A percentile compares a stretch with the other conserved stretches of the same genome.
phyloP scores from a whole-genome alignment of 495 filamentous ascomycete genomes.

The Niebla homalea region DNA sequence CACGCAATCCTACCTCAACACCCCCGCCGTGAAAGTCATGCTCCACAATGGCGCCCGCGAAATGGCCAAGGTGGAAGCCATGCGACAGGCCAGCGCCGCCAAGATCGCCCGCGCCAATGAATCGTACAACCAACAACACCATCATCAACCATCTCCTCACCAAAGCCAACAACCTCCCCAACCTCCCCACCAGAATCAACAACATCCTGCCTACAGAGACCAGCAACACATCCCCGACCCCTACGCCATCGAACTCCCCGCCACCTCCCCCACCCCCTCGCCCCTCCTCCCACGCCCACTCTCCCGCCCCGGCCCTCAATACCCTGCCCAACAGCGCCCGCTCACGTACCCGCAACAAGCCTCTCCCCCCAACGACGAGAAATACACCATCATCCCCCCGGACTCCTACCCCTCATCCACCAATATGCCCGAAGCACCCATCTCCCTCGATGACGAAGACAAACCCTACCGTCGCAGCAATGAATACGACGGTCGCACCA shows the following conservation, averaged over 20 bases:
- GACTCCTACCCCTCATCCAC: constrained; percentile 42
- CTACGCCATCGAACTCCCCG: constrained; percentile 51
- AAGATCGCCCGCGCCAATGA: constrained; percentile 12
- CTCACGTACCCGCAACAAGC: constrained; percentile 16
- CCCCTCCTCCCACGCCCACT: constrained; percentile 21
- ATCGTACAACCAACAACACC: constrained; percentile 8
- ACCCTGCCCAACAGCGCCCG: constrained; percentile 8
- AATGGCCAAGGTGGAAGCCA: constrained; percentile 68
- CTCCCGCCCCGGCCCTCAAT: constrained; percentile 17
- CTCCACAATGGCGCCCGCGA: constrained; percentile 66
- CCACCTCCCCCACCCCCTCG: constrained; percentile 16
- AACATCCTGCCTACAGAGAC: constrained; percentile 31
- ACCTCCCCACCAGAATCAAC: constrained; percentile 41
- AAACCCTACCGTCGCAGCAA: constrained; percentile 27
- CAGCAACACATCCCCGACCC: constrained; percentile 27
- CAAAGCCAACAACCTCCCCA: constrained; percentile 60
- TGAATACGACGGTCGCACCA: constrained; percentile 25
- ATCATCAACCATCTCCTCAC: constrained; percentile 26
- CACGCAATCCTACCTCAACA: constrained; percentile 70
- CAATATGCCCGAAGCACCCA: constrained; percentile 15
- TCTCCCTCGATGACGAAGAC: constrained; percentile 24
- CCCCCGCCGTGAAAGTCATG: constrained; percentile 58
- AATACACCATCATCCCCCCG: constrained; percentile 43
- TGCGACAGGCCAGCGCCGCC: constrained; percentile 26
- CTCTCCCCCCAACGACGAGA: constrained; percentile 34